phyloP scores from a whole-genome alignment of 2,329 filamentous ascomycete species.

The Aspergillus alliaceus region DNA sequence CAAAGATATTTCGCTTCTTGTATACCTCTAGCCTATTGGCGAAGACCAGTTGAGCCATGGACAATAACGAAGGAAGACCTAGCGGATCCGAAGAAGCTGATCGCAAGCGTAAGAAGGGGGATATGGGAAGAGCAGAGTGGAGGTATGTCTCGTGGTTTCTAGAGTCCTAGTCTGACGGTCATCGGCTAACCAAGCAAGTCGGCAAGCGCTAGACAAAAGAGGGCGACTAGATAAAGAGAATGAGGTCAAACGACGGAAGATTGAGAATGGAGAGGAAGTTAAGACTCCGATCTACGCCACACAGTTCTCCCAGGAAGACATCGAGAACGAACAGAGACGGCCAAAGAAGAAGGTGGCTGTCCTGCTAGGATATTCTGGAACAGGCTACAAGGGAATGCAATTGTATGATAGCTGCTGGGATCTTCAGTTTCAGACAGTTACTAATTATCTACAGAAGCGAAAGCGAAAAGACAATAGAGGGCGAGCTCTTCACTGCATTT shows the following conservation, averaged over 20 bases:
- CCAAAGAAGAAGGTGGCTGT: constrained; percentile 98
- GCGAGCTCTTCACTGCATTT: constrained; percentile 89
- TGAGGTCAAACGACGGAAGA: constrained; percentile 56
- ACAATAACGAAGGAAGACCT: constrained; percentile 34
- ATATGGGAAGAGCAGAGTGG: constrained; percentile 67
- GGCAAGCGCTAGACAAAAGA: constrained; percentile 53
- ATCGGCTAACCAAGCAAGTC: constrained; percentile 54
- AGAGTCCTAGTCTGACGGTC: constrained; percentile 3
- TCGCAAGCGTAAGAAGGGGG: constrained; percentile 59
- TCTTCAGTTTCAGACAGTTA: background rate
- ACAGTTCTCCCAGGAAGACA: constrained; percentile 73
- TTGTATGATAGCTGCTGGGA: constrained; percentile 50
- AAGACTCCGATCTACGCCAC: constrained; percentile 54
- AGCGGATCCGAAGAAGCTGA: constrained; percentile 30
- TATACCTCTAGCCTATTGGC: background rate
- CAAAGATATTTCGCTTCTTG: background rate
- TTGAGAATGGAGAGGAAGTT: constrained; percentile 47
- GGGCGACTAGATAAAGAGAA: constrained; percentile 52
- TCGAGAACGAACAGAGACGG: constrained; percentile 78
- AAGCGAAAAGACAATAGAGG: constrained; percentile 88
- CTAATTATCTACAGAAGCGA: constrained; percentile 39
- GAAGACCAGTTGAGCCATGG: constrained; percentile 24
- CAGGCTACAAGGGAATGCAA: constrained; percentile 97
- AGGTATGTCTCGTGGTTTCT: constrained; percentile 49
- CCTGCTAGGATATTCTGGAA: constrained; percentile 91